A percentile compares a stretch with the other conserved stretches of the same genome.
Conservation (phyloP, 2,329 filamentous ascomycete genomes). For the Nemania serpens region DNA sequence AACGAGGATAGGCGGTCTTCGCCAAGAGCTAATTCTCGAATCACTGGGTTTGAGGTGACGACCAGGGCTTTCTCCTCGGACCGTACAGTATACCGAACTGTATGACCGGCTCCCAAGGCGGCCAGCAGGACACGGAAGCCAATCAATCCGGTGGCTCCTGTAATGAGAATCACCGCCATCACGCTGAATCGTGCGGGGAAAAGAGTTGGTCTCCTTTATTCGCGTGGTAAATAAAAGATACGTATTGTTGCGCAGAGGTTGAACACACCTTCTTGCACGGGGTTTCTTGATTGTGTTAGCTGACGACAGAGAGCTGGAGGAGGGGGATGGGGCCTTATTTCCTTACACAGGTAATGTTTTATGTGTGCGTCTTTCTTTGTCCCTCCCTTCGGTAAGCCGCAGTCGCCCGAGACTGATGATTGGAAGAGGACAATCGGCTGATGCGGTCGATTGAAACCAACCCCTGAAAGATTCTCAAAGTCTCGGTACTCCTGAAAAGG, state of each 20-base stretch:
- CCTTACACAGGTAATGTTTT: too few relatives aligned
- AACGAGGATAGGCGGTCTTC: constrained; percentile 31
- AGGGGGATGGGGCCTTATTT: too few relatives aligned
- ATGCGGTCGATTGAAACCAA: too few relatives aligned
- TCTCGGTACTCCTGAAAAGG: too few relatives aligned
- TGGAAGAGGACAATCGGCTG: too few relatives aligned
- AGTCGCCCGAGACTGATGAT: too few relatives aligned
- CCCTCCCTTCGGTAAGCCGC: too few relatives aligned
- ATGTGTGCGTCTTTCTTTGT: too few relatives aligned
- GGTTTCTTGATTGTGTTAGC: too few relatives aligned
- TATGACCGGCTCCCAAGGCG: constrained; percentile 34
- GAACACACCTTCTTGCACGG: too few relatives aligned
- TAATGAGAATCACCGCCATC: constrained; percentile 31
- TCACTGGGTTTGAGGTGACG: constrained; percentile 34
- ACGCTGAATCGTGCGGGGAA: not conserved
- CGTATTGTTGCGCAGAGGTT: not conserved
- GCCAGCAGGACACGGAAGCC: constrained; percentile 37
- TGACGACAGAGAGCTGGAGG: too few relatives aligned
- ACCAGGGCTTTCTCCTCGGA: constrained; percentile 33
- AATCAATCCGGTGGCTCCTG: constrained; percentile 37
- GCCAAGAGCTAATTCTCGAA: constrained; percentile 21
- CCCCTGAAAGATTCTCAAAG: too few relatives aligned
- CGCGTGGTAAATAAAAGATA: not conserved
- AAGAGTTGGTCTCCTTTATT: not conserved
- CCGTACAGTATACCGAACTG: constrained; percentile 35